Evolutionary conservation across 805 yeast genomes (phyloP), one percentile per base, ranked within the genome.

Genomic region (Ascoidea asiatica): DNA sequence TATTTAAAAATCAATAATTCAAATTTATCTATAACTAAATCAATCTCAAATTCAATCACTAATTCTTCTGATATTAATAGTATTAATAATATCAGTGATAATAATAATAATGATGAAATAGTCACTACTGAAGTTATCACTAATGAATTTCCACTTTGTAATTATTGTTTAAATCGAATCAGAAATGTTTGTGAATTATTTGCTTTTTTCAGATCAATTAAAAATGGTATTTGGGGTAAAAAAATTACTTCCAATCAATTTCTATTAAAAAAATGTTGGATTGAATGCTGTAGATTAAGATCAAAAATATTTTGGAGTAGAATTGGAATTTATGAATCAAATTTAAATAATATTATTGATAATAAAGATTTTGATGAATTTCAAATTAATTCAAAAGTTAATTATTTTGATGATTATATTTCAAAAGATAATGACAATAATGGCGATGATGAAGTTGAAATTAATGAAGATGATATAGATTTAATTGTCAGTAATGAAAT

Each of bases 141-240:
- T 4, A 56, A 61, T 48, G 66, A 63, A 41, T 81, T 81, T 55
- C 83, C 94, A 15, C 66, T 89, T 33, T 90, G 97, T 58, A 79
- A 81, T 48, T 79, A 77, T 53, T 90, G 97, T 62, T 69, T 92
- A 40, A 68, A 79, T 44, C 79, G 86, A 55, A 69, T 88, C 43
- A 74, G 97, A 54, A 77, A 84, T 46, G 74, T 82, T 1, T 86
- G 96, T 60, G 95, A 89, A 47, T 72, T 86, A 48, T 77, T 86
- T 56, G 83, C 88, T 38, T 81, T 81, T 52, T 60, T 90, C 50
- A 72, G 95, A 53, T 69, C 80, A 21, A 63, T 89, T 38, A 68
- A 71, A 47, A 64, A 60, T 3, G 65, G 69, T 42, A 70, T 72
- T 5, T 67, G 80, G 8, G 81, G 86, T 75, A 74, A 77, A 56